Conservation (phyloP, 148 eudicot genomes). For the Cornus controversa region DNA sequence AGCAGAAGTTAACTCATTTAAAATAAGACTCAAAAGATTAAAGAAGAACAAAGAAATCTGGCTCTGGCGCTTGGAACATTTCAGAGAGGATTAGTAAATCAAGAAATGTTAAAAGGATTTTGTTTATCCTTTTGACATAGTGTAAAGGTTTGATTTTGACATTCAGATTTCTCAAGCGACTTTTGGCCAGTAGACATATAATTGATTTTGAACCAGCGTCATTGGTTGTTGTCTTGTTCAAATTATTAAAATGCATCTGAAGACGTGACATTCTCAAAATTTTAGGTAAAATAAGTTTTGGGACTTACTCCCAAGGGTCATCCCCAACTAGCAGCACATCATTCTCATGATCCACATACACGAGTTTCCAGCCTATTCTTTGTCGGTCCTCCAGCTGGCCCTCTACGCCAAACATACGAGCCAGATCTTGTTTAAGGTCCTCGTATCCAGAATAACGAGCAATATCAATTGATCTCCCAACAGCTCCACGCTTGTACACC, state of each 20-base stretch:
- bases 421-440: conserved; percentile 87
- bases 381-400: conserved; percentile 94
- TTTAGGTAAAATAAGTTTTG: neutral
- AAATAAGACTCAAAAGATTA: no score
- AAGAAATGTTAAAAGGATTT: no score
- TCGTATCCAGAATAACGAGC: conserved; percentile 83
- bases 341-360: conserved; percentile 88
- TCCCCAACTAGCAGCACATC: conserved; percentile 95
- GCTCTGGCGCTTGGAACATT: no score
- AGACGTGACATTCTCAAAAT: neutral
- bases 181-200: neutral
- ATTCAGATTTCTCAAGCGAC: no score
- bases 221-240: neutral
- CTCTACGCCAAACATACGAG: conserved; percentile 95
- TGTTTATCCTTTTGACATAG: no score
- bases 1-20: no score
- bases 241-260: neutral
- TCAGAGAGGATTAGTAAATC: no score
- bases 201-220: neutral
- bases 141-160: no score
- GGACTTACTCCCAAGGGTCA: conserved; percentile 99
- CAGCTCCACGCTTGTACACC: conserved; percentile 99
- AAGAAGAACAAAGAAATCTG: no score
- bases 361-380: conserved; percentile 94
- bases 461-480: conserved; percentile 94